A percentile compares a stretch with the other conserved stretches of the same genome.
Evolutionary conservation across 495 filamentous ascomycete species (phyloP).

Genomic region (Immersiella caudata): DNA sequence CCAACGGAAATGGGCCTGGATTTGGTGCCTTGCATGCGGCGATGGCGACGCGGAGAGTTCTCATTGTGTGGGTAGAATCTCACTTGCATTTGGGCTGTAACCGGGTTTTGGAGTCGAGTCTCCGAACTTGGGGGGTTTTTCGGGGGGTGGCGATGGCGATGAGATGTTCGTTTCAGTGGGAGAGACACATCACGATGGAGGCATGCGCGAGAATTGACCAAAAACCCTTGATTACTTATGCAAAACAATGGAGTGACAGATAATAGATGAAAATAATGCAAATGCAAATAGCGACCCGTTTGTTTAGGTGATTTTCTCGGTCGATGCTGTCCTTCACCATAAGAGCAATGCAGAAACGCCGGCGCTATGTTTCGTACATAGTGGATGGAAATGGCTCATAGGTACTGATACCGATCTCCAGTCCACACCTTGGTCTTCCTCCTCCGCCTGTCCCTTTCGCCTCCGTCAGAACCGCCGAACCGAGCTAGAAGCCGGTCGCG

Average conservation of each 20-base stretch:
- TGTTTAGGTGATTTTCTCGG: constrained; percentile 8
- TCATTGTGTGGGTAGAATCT: neutral
- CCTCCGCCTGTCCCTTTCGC: constrained; percentile 15
- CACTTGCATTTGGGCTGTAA: neutral
- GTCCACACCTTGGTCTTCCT: constrained; percentile 26
- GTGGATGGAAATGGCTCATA: neutral
- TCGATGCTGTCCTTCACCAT: constrained; percentile 7
- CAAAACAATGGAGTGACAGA: neutral
- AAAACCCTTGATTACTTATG: too few relatives aligned
- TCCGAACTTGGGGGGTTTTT: too few relatives aligned
- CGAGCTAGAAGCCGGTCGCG: constrained; percentile 19
- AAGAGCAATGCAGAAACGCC: constrained; percentile 15
- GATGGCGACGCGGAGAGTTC: neutral
- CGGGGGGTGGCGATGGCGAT: neutral
- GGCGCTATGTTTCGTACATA: constrained; percentile 9
- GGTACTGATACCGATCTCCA: constrained; percentile 27
- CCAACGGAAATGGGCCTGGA: neutral
- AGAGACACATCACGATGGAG: neutral
- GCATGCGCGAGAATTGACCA: too few relatives aligned
- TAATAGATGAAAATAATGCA: neutral
- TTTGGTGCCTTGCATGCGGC: neutral
- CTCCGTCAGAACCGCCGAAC: constrained; percentile 17
- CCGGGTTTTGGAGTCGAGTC: neutral
- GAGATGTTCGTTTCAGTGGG: neutral
- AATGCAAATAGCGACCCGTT: neutral